A percentile compares a stretch with the other conserved stretches of the same genome.
Evolutionary conservation across 2,329 filamentous ascomycete species (phyloP).

Genomic region (Colletotrichum tanaceti): DNA sequence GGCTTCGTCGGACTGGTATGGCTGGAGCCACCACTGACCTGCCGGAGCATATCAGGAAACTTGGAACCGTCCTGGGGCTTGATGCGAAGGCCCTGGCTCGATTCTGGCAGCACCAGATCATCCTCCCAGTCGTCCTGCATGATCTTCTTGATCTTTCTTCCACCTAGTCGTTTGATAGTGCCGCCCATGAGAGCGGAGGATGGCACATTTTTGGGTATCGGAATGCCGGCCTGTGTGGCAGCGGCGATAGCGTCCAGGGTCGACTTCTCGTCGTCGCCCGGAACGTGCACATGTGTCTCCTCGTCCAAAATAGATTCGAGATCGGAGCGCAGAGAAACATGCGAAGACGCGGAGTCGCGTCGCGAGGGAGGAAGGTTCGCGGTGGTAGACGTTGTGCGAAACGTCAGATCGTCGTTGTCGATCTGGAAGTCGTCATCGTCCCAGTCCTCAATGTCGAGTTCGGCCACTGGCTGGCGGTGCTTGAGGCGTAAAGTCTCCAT

Average conservation of each 20-base stretch:
- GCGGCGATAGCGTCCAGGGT: slow-evolving; percentile 88
- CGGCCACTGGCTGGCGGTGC: slow-evolving; percentile 61
- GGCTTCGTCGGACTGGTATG: slow-evolving; percentile 64
- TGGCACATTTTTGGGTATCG: slow-evolving; percentile 86
- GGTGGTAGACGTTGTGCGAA: slow-evolving; percentile 63
- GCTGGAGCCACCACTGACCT: slow-evolving; percentile 69
- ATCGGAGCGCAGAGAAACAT: slow-evolving; percentile 84
- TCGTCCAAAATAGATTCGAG: slow-evolving; percentile 80
- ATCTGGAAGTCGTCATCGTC: slow-evolving; percentile 82
- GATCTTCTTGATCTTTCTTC: slow-evolving; percentile 76
- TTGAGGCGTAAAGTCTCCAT: slow-evolving; percentile 70
- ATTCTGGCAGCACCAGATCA: slow-evolving; percentile 76
- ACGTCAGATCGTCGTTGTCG: slow-evolving; percentile 73
- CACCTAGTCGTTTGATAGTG: slow-evolving; percentile 89
- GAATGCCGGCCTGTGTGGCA: slow-evolving; percentile 89
- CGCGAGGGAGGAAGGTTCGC: slow-evolving; percentile 62
- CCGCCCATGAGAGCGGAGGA: slow-evolving; percentile 91
- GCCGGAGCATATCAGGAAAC: slow-evolving; percentile 76
- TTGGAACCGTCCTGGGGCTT: slow-evolving; percentile 69
- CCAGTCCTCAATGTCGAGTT: slow-evolving; percentile 78
- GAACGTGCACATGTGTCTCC: slow-evolving; percentile 87
- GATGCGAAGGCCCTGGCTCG: slow-evolving; percentile 70
- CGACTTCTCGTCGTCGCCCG: slow-evolving; percentile 85
- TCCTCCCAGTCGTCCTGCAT: slow-evolving; percentile 86
- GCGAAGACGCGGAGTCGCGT: slow-evolving; percentile 84